These are phyloP conservation scores for Physcomitrellopsis africana DNA, from an alignment of 225 moss, liverwort and hornwort species.

Conservation along the genomic window DNA sequence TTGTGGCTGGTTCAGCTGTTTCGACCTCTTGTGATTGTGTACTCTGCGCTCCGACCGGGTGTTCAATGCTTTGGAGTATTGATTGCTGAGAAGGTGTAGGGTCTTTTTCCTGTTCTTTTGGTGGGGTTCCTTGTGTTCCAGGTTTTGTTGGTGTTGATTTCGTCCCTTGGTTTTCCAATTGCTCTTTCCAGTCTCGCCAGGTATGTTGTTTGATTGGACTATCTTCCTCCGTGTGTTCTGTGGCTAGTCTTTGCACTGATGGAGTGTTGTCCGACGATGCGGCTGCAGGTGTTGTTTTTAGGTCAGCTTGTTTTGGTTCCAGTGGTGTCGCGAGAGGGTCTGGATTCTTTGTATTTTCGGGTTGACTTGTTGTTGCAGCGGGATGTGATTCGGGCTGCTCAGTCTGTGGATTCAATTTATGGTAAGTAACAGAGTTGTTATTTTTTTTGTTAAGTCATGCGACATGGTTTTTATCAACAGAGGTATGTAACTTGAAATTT, in stretches of 20 bases:
- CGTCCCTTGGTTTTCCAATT: neutral
- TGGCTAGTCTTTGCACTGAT: too few relatives aligned
- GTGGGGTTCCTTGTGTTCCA: too few relatives aligned
- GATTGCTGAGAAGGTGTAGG: too few relatives aligned
- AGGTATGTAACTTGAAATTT: neutral
- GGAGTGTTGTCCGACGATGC: too few relatives aligned
- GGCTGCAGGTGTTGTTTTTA: too few relatives aligned
- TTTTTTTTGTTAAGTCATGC: neutral
- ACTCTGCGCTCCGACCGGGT: too few relatives aligned
- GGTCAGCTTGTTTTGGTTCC: neutral
- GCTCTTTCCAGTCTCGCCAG: neutral
- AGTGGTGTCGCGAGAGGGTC: neutral
- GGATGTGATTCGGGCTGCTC: too few relatives aligned
- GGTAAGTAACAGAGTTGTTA: neutral
- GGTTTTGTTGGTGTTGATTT: neutral
- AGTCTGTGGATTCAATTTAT: too few relatives aligned
- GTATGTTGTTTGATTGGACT: neutral
- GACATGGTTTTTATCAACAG: neutral
- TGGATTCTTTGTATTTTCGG: neutral
- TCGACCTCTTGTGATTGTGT: too few relatives aligned
- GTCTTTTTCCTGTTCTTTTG: too few relatives aligned
- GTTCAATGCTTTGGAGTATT: too few relatives aligned
- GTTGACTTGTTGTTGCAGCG: neutral
- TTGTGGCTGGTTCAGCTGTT: too few relatives aligned
- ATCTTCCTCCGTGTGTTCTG: neutral